Evolutionary conservation across 2,329 filamentous ascomycete species (phyloP).

Genomic region (Epichloe uncinata): DNA sequence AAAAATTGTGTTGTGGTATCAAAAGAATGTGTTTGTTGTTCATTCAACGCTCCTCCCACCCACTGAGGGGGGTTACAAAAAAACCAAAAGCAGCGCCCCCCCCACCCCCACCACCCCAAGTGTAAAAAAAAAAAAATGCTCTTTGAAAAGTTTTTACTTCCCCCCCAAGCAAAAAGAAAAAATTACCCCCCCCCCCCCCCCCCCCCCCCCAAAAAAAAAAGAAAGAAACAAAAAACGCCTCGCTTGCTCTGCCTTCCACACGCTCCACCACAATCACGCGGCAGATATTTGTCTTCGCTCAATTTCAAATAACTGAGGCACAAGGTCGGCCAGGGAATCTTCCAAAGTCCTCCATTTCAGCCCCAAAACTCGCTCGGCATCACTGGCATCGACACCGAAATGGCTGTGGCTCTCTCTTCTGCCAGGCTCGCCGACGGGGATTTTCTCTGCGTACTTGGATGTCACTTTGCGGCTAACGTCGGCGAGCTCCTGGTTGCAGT

Average conservation of each 20-base stretch:
- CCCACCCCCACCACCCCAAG: too few relatives aligned
- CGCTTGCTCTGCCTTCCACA: not conserved
- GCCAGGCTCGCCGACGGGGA: constrained; percentile 23
- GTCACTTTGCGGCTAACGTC: constrained; percentile 19
- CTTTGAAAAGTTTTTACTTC: too few relatives aligned
- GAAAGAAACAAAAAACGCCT: not conserved
- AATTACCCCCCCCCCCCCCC: too few relatives aligned
- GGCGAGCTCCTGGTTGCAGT: constrained; percentile 25
- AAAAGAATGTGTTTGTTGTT: too few relatives aligned
- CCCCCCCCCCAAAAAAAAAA: not conserved
- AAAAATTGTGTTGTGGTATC: too few relatives aligned
- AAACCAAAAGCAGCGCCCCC: too few relatives aligned
- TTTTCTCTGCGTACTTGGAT: constrained; percentile 13
- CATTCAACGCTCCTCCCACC: too few relatives aligned
- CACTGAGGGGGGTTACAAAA: too few relatives aligned
- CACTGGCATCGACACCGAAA: constrained; percentile 36
- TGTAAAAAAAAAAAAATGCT: too few relatives aligned
- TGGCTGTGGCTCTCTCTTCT: constrained; percentile 18
- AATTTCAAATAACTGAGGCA: constrained; percentile 21
- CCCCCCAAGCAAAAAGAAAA: too few relatives aligned
- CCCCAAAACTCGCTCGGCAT: constrained; percentile 34
- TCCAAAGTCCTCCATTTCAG: constrained; percentile 36
- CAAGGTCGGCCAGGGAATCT: constrained; percentile 35
- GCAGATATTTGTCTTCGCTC: constrained; percentile 4
- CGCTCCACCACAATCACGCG: not conserved